Conservation (phyloP, 2,329 filamentous ascomycete species). For the Clonostachys rhizophaga region DNA sequence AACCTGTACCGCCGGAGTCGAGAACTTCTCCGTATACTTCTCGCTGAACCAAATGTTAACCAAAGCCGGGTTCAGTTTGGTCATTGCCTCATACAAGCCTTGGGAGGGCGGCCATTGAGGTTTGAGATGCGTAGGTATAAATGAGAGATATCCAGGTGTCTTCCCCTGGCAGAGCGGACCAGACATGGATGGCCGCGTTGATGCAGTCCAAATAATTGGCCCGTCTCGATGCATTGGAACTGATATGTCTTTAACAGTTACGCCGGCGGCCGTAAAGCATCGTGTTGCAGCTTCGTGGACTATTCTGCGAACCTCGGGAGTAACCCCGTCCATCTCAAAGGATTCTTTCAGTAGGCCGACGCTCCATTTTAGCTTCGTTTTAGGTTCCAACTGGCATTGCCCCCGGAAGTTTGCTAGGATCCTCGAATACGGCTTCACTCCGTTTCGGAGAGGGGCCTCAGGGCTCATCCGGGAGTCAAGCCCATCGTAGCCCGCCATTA, state of each 20-base stretch:
- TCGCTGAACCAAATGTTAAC: slow-evolving; percentile 40
- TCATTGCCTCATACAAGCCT: slow-evolving; percentile 32
- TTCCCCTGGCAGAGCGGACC: slow-evolving; percentile 20
- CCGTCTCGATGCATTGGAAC: slow-evolving; percentile 42
- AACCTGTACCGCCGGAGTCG: slow-evolving; percentile 21
- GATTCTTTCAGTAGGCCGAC: slow-evolving; percentile 37
- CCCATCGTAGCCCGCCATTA: slow-evolving; percentile 37
- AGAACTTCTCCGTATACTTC: slow-evolving; percentile 15
- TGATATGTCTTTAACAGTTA: slow-evolving; percentile 35
- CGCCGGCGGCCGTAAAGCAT: slow-evolving; percentile 31
- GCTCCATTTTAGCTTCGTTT: not conserved
- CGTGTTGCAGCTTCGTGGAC: slow-evolving; percentile 25
- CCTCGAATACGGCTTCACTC: slow-evolving; percentile 25
- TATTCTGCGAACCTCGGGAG: slow-evolving; percentile 27
- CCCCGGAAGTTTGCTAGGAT: slow-evolving; percentile 7
- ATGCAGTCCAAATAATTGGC: slow-evolving; percentile 40
- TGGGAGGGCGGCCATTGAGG: slow-evolving; percentile 30
- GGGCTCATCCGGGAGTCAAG: slow-evolving; percentile 34
- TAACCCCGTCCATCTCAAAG: slow-evolving; percentile 29
- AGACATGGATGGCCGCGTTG: slow-evolving; percentile 25
- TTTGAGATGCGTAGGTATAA: slow-evolving; percentile 22
- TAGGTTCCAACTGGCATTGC: too few species aligned
- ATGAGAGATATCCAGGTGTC: slow-evolving; percentile 22
- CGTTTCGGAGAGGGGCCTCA: slow-evolving; percentile 24
- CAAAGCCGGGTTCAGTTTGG: slow-evolving; percentile 35